Base-by-base conservation (phyloP, 169 alveolate genomes). In the Plasmodium fragile region DNA sequence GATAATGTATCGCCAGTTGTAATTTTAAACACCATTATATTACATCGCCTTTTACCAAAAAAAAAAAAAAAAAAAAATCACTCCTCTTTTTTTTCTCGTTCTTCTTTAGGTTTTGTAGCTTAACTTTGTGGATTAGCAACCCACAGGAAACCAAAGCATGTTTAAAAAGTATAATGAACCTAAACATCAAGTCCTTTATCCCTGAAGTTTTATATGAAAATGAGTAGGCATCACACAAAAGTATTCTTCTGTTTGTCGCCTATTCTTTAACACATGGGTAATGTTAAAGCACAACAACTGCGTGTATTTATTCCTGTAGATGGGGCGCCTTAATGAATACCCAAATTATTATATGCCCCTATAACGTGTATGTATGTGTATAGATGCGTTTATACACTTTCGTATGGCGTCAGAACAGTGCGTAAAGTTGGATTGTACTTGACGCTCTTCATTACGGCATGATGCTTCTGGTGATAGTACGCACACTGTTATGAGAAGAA, bases 111-210 rank as follows among this genome's bases (percentile, higher is more conserved):
- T 82, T 85, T 30, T 93, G 96, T n/a, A 82, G 95, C 28, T 85
- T 92, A 7, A 82, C 95, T 16, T 81, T 90, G 41, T 94, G 96
- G 96, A 65, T 94, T 30, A 65, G 89, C 34, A 94, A 90, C 75
- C 96, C 96, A 4, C 92, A 89, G 41, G 96, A 94, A 87, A 94
- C 96, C 1, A 92, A 92, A 41, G 95, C 96, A 4, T 83, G 92
- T 36, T 69, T 83, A 83, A 83, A 83, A n/a, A 83, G 92, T 70
- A 83, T 83, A 70, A 32, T 83, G 92, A 69, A 83, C 55, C 53
- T 83, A 70, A 83, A 83, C 53, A 83, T 83, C 53, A 83, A 83
- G 53, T 83, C 92, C 41, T 83, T 83, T 83, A 43, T 83, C 53
- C 92, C 92, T 41, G 92, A 83, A 70, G 92, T 83, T 69, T 70